Evolutionary conservation across 1,284 basidiomycete genomes (phyloP).

Genomic region (Kwoniella shivajii): DNA sequence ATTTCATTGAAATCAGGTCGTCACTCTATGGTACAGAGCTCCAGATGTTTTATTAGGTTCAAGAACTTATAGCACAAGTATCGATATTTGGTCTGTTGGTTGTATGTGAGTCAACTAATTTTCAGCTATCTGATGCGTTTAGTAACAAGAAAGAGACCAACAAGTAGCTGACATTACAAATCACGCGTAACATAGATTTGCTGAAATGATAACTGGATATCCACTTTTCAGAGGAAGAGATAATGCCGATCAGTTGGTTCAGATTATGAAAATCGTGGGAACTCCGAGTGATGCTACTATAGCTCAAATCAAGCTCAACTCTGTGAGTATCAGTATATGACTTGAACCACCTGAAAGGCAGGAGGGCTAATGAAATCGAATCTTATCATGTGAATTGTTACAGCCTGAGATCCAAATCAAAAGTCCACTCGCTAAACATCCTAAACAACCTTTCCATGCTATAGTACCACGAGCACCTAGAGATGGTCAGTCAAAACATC

Average conservation of each 20-base stretch:
- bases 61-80: constrained; percentile 92
- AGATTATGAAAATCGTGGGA: constrained; percentile 96
- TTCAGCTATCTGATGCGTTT: neutral
- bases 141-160: too few relatives aligned
- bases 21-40: constrained; percentile 97
- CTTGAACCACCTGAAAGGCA: too few relatives aligned
- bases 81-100: constrained; percentile 99
- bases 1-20: constrained; percentile 65
- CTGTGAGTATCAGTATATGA: constrained; percentile 65
- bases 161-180: too few relatives aligned
- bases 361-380: too few relatives aligned
- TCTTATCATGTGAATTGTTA: neutral
- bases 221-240: constrained; percentile 97
- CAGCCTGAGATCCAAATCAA: constrained; percentile 84
- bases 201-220: constrained; percentile 82
- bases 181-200: constrained; percentile 33
- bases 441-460: constrained; percentile 84
- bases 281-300: constrained; percentile 90
- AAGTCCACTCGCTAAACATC: constrained; percentile 69
- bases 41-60: constrained; percentile 95
- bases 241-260: constrained; percentile 95
- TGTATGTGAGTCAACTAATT: constrained; percentile 51
- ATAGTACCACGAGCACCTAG: constrained; percentile 90
- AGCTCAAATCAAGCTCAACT: constrained; percentile 86
- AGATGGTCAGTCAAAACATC: constrained; percentile 66